phyloP scores from a whole-genome alignment of 306 rosid species.

The Corylus avellana region DNA sequence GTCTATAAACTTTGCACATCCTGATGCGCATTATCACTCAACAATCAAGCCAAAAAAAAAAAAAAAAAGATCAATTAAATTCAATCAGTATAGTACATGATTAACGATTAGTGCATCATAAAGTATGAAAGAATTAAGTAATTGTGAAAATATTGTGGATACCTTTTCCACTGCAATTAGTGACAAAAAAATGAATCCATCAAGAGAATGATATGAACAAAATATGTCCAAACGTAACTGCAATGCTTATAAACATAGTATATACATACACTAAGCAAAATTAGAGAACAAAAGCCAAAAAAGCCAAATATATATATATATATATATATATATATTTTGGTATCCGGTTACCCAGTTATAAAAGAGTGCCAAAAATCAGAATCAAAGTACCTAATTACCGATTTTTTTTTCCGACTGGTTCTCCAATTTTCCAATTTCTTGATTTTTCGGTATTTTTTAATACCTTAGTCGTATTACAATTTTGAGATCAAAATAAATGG shows the following conservation, averaged over 20 bases:
- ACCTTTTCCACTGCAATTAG: neutral
- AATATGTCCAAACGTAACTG: neutral
- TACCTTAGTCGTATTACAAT: too few species aligned
- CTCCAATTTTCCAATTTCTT: too few species aligned
- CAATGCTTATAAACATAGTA: neutral
- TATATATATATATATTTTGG: too few species aligned
- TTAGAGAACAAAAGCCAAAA: too few species aligned
- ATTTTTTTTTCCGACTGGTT: too few species aligned
- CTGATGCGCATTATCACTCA: neutral
- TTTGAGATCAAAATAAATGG: too few species aligned
- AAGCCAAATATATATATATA: too few species aligned
- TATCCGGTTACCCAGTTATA: too few species aligned
- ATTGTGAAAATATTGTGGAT: neutral
- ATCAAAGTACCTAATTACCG: too few species aligned
- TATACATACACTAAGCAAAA: neutral
- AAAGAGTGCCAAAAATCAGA: fast-evolving
- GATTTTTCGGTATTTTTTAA: too few species aligned
- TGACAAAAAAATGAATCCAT: neutral
- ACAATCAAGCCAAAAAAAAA: neutral
- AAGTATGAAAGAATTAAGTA: neutral
- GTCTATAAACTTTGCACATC: neutral
- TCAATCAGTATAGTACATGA: neutral
- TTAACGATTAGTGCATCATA: neutral
- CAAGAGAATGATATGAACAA: neutral
- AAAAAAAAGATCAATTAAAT: neutral